Evolutionary conservation across 139 green algal genomes (phyloP), one percentile per base, ranked within the genome.

Genomic region (Chlamydomonas sp.): DNA sequence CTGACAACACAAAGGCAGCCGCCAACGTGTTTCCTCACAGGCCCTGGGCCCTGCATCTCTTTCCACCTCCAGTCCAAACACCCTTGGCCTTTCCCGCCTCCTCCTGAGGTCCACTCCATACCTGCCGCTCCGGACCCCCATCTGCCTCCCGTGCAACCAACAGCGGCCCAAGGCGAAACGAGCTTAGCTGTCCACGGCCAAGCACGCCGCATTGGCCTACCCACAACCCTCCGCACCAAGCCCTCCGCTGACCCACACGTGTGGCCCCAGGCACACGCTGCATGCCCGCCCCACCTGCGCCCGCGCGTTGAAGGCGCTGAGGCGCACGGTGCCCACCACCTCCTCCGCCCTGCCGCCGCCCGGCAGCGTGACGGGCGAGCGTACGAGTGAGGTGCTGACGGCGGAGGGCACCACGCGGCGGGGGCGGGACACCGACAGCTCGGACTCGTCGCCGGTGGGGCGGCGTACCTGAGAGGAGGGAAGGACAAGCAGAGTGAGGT

Each of bases 301-400:
- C 0, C 93, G 88, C 0, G 95, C 94, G 85, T 97, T 98, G 91
- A 98, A 98, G 69, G 93, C 93, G 4, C 85, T 62, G 73, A 98
- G 89, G 15, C 90, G 84, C 64, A 98, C 90, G 63, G 93, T 88
- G 16, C 95, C 95, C 62, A 96, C 91, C 20, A 88, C n/a, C 61
- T 87, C 73, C 69, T 84, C 85, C 59, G 80, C 77, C 58, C 85
- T 81, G 8, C 78, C 76, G 1, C 77, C 75, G 0, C 69, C 78
- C 15, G 69, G 72, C 59, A 87, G 78, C 74, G 88, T 63, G 14
- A 78, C 82, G 17, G 80, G 5, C 62, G 62, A 76, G 72, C 83
- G 83, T 1, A 31, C 75, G 58, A 95, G 57, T 61, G 68, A 91
- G 66, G 80, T 84, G 60, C n/a, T 79, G 3, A 95, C 94, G 3